A percentile compares a stretch with the other conserved stretches of the same genome.
Evolutionary conservation across 2,329 filamentous ascomycete genomes (phyloP).

Genomic region (Ceratocystis smalleyi): DNA sequence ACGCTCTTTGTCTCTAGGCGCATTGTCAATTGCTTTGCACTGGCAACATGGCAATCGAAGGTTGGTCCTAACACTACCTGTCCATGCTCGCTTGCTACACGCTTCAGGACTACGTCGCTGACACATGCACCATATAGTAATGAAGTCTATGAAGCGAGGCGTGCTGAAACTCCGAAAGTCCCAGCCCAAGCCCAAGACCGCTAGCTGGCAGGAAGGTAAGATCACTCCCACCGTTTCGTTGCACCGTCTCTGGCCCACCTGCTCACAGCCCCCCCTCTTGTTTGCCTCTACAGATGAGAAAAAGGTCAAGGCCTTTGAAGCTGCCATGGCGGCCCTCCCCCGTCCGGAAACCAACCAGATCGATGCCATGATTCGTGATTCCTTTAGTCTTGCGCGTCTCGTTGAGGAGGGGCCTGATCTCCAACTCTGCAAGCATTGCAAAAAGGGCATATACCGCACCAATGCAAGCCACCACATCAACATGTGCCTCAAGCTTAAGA

Average conservation of each 20-base stretch:
- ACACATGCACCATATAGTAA: background rate
- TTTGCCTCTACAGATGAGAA: conserved; percentile 33
- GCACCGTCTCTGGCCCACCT: background rate
- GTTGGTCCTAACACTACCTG: background rate
- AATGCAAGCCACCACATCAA: conserved; percentile 67
- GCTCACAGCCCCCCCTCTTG: conserved; percentile 23
- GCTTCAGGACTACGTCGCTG: background rate
- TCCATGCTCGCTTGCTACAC: background rate
- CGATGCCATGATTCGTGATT: conserved; percentile 59
- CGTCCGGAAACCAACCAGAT: conserved; percentile 49
- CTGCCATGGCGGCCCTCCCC: conserved; percentile 32
- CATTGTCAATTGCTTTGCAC: background rate
- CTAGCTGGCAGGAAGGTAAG: conserved; percentile 54
- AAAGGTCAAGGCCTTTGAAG: conserved; percentile 33
- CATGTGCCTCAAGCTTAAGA: conserved; percentile 71
- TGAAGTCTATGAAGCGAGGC: conserved; percentile 21
- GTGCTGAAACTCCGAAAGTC: conserved; percentile 48
- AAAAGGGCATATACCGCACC: conserved; percentile 65
- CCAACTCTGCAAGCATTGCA: conserved; percentile 85
- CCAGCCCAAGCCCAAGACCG: conserved; percentile 41
- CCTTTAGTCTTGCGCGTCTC: conserved; percentile 67
- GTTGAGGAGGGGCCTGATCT: conserved; percentile 66
- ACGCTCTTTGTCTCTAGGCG: background rate
- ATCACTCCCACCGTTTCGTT: conserved; percentile 22
- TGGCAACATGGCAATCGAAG: background rate